These are phyloP conservation scores for Glycine latifolia DNA, from an alignment of 306 rosid genomes.

Conservation along the genomic window DNA sequence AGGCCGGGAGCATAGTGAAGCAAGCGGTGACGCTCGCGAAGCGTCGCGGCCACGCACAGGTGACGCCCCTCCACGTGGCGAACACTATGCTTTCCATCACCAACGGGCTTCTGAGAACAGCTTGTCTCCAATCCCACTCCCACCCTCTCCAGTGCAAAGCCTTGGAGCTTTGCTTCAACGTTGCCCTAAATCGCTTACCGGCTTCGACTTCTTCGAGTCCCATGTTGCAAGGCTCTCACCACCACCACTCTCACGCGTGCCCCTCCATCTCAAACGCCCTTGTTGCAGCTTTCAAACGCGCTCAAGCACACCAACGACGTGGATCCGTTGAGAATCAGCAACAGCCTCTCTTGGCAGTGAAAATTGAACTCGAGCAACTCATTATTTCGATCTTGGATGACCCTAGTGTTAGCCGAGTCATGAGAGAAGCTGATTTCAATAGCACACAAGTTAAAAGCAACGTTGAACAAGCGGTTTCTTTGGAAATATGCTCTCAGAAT, in stretches of 20 bases:
- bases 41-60: slow-evolving; percentile 95
- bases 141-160: slow-evolving; percentile 99
- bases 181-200: slow-evolving; percentile 88
- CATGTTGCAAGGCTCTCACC: slow-evolving; percentile 62
- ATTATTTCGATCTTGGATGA: slow-evolving; percentile 89
- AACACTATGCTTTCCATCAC: slow-evolving; percentile 76
- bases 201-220: slow-evolving; percentile 79
- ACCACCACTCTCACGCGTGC: slow-evolving; percentile 51
- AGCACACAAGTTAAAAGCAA: slow-evolving; percentile 90
- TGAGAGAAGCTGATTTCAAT: slow-evolving; percentile 90
- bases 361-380: slow-evolving; percentile 88
- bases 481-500: slow-evolving; percentile 70
- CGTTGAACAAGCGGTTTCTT: slow-evolving; percentile 84
- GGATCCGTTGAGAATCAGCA: slow-evolving; percentile 96
- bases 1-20: slow-evolving; percentile 75
- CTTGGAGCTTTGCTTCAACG: slow-evolving; percentile 96
- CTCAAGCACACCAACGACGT: slow-evolving; percentile 96
- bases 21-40: slow-evolving; percentile 79
- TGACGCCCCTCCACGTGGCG: slow-evolving; percentile 97
- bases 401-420: slow-evolving; percentile 95
- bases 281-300: slow-evolving; percentile 94
- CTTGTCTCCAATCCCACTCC: slow-evolving; percentile 92
- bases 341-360: slow-evolving; percentile 83
- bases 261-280: slow-evolving; percentile 95
- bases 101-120: slow-evolving; percentile 72